Conservation (phyloP, 1,284 basidiomycete species). For the Puccinia triticina region DNA sequence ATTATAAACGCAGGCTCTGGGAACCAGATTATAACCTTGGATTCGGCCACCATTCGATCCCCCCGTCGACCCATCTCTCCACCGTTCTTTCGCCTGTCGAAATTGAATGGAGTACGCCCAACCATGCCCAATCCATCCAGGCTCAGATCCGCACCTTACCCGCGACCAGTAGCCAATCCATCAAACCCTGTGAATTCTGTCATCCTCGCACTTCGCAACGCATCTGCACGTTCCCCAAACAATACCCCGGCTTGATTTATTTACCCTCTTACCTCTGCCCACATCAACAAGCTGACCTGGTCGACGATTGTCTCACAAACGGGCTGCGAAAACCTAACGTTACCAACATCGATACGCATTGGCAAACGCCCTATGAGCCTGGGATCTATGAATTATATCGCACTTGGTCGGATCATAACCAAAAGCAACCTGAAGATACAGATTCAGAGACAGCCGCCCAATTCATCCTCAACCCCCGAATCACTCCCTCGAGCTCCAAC, state of each 20-base stretch:
- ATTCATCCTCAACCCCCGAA: constrained; percentile 21
- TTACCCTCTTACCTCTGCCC: constrained; percentile 28
- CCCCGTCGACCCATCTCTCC: neutral
- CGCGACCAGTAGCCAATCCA: neutral
- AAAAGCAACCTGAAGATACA: neutral
- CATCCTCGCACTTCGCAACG: neutral
- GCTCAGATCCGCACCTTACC: constrained; percentile 11
- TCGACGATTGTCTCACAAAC: constrained; percentile 29
- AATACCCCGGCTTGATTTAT: constrained; percentile 42
- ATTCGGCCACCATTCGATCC: constrained; percentile 28
- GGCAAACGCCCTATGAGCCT: constrained; percentile 1
- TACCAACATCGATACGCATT: constrained; percentile 43
- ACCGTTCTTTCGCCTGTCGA: neutral
- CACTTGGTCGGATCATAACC: constrained; percentile 2
- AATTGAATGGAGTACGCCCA: constrained; percentile 9
- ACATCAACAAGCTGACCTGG: constrained; percentile 29
- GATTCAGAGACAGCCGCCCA: neutral
- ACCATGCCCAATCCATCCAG: constrained; percentile 7
- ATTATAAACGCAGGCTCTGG: constrained; percentile 42
- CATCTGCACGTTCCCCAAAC: constrained; percentile 23
- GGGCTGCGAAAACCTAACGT: constrained; percentile 33
- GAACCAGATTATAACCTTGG: constrained; percentile 34
- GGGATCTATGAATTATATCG: constrained; percentile 44
- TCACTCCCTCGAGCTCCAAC: neutral
- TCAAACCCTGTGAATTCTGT: constrained; percentile 19